These are phyloP conservation scores for Leccinum pallidistipes DNA, from an alignment of 1,284 basidiomycete species.

Conservation along the genomic window DNA sequence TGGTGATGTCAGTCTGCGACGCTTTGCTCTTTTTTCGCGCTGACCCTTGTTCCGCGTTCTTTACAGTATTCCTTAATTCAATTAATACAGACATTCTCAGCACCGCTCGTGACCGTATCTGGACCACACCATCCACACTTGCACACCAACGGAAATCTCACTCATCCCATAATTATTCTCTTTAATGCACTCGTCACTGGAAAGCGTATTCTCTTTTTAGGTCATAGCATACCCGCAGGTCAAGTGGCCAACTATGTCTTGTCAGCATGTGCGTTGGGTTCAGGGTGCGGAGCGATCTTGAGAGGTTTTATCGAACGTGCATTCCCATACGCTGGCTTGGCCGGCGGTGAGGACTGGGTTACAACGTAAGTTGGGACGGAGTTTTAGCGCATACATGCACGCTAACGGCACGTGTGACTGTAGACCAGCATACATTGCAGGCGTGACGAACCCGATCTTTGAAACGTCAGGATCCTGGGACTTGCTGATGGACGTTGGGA, in stretches of 20 bases:
- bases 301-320: slow-evolving; percentile 86
- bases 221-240: slow-evolving; percentile 82
- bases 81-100: slow-evolving; percentile 86
- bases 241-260: slow-evolving; percentile 90
- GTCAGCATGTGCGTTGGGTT: slow-evolving; percentile 89
- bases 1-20: slow-evolving; percentile 73
- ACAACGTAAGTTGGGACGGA: slow-evolving; percentile 59
- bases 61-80: slow-evolving; percentile 88
- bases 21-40: not conserved
- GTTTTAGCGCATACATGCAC: not conserved
- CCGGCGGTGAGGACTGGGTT: slow-evolving; percentile 87
- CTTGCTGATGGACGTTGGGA: slow-evolving; percentile 86
- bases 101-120: slow-evolving; percentile 58
- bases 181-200: slow-evolving; percentile 94
- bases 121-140: slow-evolving; percentile 89
- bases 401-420: slow-evolving; percentile 12
- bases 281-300: slow-evolving; percentile 84
- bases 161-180: slow-evolving; percentile 91
- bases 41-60: slow-evolving; percentile 11
- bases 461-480: slow-evolving; percentile 89
- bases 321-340: slow-evolving; percentile 93
- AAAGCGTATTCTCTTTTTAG: slow-evolving; percentile 93
- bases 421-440: slow-evolving; percentile 90
- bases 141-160: slow-evolving; percentile 87
- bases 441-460: slow-evolving; percentile 96